A percentile compares a stretch with the other conserved stretches of the same genome.
These are phyloP conservation scores for Glycine latifolia DNA, from an alignment of 306 rosid species.

Conservation along the genomic window DNA sequence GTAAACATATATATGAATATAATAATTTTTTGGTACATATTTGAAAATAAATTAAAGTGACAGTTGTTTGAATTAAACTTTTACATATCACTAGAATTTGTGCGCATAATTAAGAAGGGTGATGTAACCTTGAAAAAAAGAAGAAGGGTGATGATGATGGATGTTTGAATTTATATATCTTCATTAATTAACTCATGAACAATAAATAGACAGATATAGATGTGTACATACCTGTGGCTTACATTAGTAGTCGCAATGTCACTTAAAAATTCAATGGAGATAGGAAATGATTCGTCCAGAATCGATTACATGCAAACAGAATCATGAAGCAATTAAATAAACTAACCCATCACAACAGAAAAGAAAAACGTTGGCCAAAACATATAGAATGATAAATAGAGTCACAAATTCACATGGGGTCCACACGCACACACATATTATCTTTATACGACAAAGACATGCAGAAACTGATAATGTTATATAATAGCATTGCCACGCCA, in stretches of 20 bases:
- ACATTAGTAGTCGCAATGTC: background rate
- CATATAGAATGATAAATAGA: background rate
- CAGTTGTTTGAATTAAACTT: no score
- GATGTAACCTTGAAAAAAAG: background rate
- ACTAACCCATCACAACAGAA: conserved; percentile 18
- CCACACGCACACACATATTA: background rate
- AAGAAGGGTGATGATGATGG: no score
- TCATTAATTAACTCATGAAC: background rate
- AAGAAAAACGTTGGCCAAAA: conserved; percentile 29
- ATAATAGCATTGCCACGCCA: conserved; percentile 36
- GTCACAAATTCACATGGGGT: background rate
- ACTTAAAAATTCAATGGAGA: conserved; percentile 18
- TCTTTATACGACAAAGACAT: conserved; percentile 35
- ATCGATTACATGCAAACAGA: conserved; percentile 7
- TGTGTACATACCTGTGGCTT: background rate
- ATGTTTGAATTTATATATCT: background rate
- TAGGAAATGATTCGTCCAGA: conserved; percentile 27
- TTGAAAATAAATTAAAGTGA: no score
- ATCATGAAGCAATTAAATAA: conserved; percentile 13
- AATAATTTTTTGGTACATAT: no score
- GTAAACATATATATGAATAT: no score
- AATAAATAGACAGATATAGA: background rate
- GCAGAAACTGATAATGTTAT: conserved; percentile 13
- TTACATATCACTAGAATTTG: no score
- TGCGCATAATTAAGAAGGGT: no score